Conservation (phyloP, 768 basidiomycete species). For the Podaxis sp. region DNA sequence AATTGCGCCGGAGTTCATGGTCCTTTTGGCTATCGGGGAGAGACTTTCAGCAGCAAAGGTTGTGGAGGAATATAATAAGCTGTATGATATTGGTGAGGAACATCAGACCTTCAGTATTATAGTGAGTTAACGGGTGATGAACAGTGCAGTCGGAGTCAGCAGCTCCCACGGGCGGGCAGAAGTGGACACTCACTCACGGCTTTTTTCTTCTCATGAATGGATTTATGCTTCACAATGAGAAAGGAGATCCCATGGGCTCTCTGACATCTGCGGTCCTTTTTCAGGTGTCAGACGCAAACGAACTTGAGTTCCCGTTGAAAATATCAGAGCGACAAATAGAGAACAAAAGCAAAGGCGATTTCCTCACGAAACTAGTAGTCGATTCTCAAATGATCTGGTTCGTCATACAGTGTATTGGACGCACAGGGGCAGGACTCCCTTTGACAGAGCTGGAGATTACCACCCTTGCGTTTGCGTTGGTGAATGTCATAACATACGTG, state of each 20-base stretch:
- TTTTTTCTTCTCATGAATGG: slow-evolving; percentile 17
- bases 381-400: slow-evolving; percentile 25
- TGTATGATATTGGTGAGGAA: not conserved
- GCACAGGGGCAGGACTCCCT: not conserved
- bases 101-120: not conserved
- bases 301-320: not conserved
- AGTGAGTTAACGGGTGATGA: not conserved
- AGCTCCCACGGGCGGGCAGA: not conserved
- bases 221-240: slow-evolving; percentile 10
- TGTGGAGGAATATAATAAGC: not conserved
- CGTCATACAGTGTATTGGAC: slow-evolving; percentile 9
- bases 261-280: slow-evolving; percentile 6
- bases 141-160: not conserved
- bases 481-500: slow-evolving; percentile 7
- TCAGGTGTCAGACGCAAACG: not conserved
- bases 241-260: not conserved
- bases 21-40: not conserved
- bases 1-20: not conserved
- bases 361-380: slow-evolving; percentile 23
- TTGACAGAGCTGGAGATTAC: slow-evolving; percentile 1
- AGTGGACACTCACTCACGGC: slow-evolving; percentile 18
- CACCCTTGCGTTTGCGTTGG: slow-evolving; percentile 5
- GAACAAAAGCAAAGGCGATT: slow-evolving; percentile 27
- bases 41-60: not conserved
- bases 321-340: slow-evolving; percentile 19